Conservation (phyloP, 2,329 filamentous ascomycete species). For the Clonostachys chloroleuca region DNA sequence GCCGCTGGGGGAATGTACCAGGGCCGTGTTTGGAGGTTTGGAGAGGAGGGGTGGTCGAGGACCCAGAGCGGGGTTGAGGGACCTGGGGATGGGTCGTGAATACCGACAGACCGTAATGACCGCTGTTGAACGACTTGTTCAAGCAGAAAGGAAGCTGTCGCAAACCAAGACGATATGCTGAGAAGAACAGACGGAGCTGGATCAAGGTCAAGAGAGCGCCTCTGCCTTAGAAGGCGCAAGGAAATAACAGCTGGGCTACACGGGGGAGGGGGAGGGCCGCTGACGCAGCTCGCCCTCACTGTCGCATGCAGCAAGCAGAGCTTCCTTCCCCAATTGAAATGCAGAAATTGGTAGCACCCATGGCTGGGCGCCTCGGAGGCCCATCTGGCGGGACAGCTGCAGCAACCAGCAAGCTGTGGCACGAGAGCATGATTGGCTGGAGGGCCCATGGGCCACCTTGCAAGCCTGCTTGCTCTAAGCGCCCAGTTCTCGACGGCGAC, state of each 20-base stretch:
- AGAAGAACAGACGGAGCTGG: neutral
- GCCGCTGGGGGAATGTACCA: neutral
- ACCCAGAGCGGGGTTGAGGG: slow-evolving; percentile 1
- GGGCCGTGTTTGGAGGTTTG: neutral
- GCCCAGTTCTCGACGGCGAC: slow-evolving; percentile 4
- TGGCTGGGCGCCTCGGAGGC: slow-evolving; percentile 1
- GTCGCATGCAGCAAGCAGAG: no score
- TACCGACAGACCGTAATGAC: slow-evolving; percentile 1
- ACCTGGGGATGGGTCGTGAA: neutral
- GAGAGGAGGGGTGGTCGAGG: neutral
- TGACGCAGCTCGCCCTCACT: no score
- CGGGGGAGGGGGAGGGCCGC: neutral
- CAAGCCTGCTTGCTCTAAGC: slow-evolving; percentile 1
- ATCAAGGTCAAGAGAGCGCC: neutral
- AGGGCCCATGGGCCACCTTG: neutral
- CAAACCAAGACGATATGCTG: no score
- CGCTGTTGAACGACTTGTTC: slow-evolving; percentile 1
- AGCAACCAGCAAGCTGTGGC: neutral
- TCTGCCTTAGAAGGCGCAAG: neutral
- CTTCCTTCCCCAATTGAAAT: no score
- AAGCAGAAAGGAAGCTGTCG: neutral
- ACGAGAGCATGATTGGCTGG: slow-evolving; percentile 1
- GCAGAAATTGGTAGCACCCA: neutral
- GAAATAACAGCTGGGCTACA: neutral
- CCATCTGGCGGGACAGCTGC: slow-evolving; percentile 3